Evolutionary conservation across 257 asterid genomes (phyloP).

Genomic region (Mentha longifolia): DNA sequence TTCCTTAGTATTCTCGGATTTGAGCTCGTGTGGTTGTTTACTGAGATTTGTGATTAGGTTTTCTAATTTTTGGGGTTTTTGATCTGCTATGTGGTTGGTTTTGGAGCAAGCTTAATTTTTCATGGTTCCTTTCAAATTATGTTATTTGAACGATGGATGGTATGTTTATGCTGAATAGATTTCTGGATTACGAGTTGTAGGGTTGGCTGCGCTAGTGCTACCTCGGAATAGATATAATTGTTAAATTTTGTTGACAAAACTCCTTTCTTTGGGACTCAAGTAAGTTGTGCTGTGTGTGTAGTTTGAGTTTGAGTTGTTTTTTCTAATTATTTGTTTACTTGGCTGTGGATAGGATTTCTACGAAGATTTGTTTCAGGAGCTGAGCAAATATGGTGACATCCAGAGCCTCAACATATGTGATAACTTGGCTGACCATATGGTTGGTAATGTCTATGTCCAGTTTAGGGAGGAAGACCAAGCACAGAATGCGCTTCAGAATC

Average conservation of each 20-base stretch:
- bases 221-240: background rate
- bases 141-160: background rate
- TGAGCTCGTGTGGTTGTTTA: background rate
- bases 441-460: conserved; percentile 84
- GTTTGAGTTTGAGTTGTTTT: background rate
- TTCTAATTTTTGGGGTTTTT: background rate
- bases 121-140: background rate
- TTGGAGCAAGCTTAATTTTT: background rate
- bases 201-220: background rate
- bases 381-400: conserved; percentile 88
- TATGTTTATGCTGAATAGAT: background rate
- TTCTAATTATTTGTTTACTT: conserved; percentile 10
- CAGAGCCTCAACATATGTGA: conserved; percentile 87
- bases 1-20: background rate
- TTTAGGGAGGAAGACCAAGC: conserved; percentile 93
- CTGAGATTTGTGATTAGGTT: conserved; percentile 1
- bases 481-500: conserved; percentile 78
- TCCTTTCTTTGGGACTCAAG: background rate
- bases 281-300: background rate
- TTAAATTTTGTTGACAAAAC: background rate
- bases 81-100: background rate
- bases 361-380: conserved; percentile 83
- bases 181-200: background rate
- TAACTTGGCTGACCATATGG: conserved; percentile 94
- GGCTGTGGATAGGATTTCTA: conserved; percentile 63